These are phyloP conservation scores for Clathrospora elynae DNA, from an alignment of 2,329 filamentous ascomycete genomes.

Conservation along the genomic window DNA sequence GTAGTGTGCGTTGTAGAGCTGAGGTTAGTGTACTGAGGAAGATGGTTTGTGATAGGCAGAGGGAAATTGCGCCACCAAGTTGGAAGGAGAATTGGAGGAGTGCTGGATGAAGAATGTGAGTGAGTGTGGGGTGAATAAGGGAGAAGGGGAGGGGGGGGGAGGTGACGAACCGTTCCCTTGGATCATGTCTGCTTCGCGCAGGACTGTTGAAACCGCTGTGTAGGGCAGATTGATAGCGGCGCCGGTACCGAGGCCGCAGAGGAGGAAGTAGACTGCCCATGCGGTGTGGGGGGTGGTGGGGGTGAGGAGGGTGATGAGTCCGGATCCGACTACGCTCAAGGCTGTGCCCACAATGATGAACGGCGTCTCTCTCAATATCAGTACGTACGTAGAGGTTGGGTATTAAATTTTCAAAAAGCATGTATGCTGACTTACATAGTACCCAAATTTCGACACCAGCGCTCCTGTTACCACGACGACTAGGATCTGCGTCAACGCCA, in stretches of 20 bases:
- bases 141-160: too few species aligned
- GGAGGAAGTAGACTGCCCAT: conserved; percentile 12
- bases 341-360: conserved; percentile 1
- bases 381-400: too few species aligned
- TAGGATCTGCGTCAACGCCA: background rate
- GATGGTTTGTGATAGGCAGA: too few species aligned
- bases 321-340: conserved; percentile 6
- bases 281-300: background rate
- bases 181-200: conserved; percentile 4
- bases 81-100: too few species aligned
- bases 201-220: conserved; percentile 5
- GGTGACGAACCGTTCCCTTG: background rate
- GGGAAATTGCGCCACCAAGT: too few species aligned
- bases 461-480: background rate
- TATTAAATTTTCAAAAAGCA: too few species aligned
- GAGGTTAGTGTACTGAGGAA: too few species aligned
- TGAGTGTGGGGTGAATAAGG: too few species aligned
- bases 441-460: background rate
- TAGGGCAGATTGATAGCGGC: conserved; percentile 14
- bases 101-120: too few species aligned
- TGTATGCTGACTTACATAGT: background rate
- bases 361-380: background rate
- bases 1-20: too few species aligned
- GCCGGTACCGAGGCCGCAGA: conserved; percentile 12
- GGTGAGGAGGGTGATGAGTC: conserved; percentile 7